phyloP scores from a whole-genome alignment of 768 basidiomycete genomes.

The Gloeopeniophorella convolvens region DNA sequence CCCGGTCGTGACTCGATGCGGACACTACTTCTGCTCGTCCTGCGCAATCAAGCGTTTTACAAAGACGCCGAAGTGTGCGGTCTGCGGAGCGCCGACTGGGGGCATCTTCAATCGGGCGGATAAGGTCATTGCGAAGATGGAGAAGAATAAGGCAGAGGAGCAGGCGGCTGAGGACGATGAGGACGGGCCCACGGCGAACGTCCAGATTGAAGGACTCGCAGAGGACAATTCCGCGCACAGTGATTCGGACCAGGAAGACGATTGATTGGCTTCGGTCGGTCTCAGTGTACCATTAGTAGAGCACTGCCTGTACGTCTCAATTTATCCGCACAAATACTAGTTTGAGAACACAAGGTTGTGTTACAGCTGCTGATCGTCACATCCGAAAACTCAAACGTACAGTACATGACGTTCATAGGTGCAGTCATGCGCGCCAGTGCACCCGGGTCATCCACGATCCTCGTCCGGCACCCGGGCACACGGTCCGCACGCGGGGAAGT shows the following conservation, averaged over 20 bases:
- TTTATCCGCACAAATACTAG: conserved; percentile 6
- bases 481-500: too few relatives aligned
- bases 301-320: conserved; percentile 4
- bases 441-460: too few relatives aligned
- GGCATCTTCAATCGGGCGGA: conserved; percentile 97
- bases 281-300: conserved; percentile 1
- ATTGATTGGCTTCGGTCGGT: conserved; percentile 13
- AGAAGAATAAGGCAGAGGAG: conserved; percentile 60
- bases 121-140: conserved; percentile 84
- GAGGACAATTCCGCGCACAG: conserved; percentile 32
- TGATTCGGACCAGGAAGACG: conserved; percentile 27
- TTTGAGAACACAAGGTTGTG: neutral
- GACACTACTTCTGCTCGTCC: conserved; percentile 91
- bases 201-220: conserved; percentile 28
- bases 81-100: conserved; percentile 87
- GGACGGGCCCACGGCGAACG: conserved; percentile 29
- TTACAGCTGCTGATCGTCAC: too few relatives aligned
- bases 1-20: conserved; percentile 93
- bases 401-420: too few relatives aligned
- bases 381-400: too few relatives aligned
- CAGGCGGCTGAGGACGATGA: conserved; percentile 43
- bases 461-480: too few relatives aligned
- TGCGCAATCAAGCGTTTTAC: conserved; percentile 94
- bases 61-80: conserved; percentile 92
- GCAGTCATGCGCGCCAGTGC: too few relatives aligned